Base-by-base conservation (phyloP, 2,329 filamentous ascomycete genomes). In the Beauveria rudraprayagi region DNA sequence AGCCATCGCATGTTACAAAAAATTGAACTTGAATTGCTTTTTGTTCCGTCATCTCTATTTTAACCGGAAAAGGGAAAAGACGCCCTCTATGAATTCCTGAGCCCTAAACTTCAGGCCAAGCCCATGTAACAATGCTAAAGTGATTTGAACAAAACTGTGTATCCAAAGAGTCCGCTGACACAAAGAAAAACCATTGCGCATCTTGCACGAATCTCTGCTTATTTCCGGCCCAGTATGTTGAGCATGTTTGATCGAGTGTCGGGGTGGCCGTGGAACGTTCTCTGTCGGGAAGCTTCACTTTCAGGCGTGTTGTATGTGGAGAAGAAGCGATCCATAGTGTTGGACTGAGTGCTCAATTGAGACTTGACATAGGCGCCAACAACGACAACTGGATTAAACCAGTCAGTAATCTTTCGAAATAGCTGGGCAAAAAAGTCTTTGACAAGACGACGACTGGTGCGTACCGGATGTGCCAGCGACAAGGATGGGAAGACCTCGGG, bases 291-390 rank as follows among this genome's bases (percentile, higher is more conserved):
- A 5, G 69, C 70, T 58, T 76, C 73, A 61, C 74, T 76, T 62
- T 73, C 63, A 6, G 72, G 64, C 8, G 70, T 74, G 66, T 74
- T 70, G 69, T 76, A 76, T 61, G 71, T 69, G 41, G 71, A 60
- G 62, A 76, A 76, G 63, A 69, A 73, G 46, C 69, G 70, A 63
- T 76, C 75, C 67, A 76, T 71, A 5, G 68, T 71, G 34, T 65
- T 64, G 5, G 73, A 74, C 59, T 72, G 70, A 34, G 60, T 66
- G 46, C 63, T 58, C 48, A 76, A 69, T 53, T 75, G 73, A 16
- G 62, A 65, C 56, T 65, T 65, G 56, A 76, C 69, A 63, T 73
- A 75, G 62, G 65, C 61, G n/a, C 61, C 72, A 28, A 75, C 63
- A 17, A 66, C 65, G 19, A 57, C 16, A 22, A 53, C 60, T 61